Evolutionary conservation across 78 protist genomes (phyloP), one percentile per base, ranked within the genome.

Genomic region (Thecamonas trahens): DNA sequence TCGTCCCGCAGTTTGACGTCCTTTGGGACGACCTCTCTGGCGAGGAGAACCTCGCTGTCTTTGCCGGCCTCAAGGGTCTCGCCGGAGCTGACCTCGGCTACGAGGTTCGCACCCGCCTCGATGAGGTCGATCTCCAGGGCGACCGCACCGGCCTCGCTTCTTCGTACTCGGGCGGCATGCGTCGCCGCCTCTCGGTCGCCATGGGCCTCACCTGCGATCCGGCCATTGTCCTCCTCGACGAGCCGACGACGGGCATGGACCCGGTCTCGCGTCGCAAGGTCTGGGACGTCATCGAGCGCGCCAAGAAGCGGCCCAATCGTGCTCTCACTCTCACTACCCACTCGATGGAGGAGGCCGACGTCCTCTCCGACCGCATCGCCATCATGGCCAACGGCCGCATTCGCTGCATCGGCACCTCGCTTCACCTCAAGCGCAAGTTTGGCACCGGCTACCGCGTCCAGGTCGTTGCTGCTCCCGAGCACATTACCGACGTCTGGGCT

Each of bases 111-210:
- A n/a, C n/a, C n/a, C n/a, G n/a, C n/a, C n/a, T n/a, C n/a, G n/a
- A n/a, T n/a, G n/a, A n/a, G n/a, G n/a, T n/a, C n/a, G n/a, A n/a
- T n/a, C n/a, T n/a, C n/a, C n/a, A n/a, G n/a, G n/a, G n/a, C n/a
- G n/a, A n/a, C n/a, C n/a, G n/a, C n/a, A n/a, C n/a, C n/a, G n/a
- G n/a, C n/a, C n/a, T n/a, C n/a, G n/a, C n/a, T n/a, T n/a, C n/a
- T n/a, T n/a, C n/a, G 57, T 76, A 55, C 63, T 55, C 77, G 13
- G 96, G 95, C 44, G 97, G 97, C 53, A 94, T 89, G 94, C 79
- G 78, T 72, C 75, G 97, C 34, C 52, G 88, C 34, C 65, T 92
- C 28, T 40, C 82, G 9, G 76, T 90, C 31, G 91, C 93, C 29
- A 61, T 93, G 22, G 53, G 91, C 26, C 28, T 79, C 32, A 55